Evolutionary conservation across 129 eudicot species (phyloP).

Genomic region (Flaveria trinervia): DNA sequence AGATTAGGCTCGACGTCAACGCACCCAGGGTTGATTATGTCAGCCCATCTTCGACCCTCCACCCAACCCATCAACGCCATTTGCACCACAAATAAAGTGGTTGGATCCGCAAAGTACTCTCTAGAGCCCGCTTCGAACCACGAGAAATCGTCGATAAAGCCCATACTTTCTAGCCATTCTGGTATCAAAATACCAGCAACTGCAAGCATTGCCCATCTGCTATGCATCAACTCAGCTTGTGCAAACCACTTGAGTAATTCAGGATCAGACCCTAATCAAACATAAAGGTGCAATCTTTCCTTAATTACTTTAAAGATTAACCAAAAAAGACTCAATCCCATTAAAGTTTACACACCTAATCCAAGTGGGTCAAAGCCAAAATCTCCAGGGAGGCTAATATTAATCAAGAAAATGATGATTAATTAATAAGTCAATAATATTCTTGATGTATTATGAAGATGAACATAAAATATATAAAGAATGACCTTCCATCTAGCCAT

Average conservation of each 20-base stretch:
- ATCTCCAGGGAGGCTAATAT: constrained; percentile 89
- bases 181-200: constrained; percentile 89
- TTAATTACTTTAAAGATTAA: neutral
- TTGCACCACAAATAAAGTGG: constrained; percentile 75
- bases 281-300: neutral
- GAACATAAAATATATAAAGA: neutral
- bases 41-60: constrained; percentile 98
- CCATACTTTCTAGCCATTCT: constrained; percentile 73
- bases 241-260: constrained; percentile 83
- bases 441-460: neutral
- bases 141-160: constrained; percentile 59
- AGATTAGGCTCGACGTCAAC: constrained; percentile 81
- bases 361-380: constrained; percentile 97
- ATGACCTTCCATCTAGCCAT: constrained; percentile 95
- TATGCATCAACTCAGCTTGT: constrained; percentile 89
- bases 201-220: constrained; percentile 98
- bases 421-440: neutral
- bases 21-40: constrained; percentile 72
- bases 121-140: constrained; percentile 82
- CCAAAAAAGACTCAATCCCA: neutral
- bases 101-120: constrained; percentile 84
- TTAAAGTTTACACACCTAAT: constrained; percentile 48
- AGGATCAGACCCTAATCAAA: constrained; percentile 72
- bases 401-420: constrained; percentile 16
- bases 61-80: constrained; percentile 89